A percentile compares a stretch with the other conserved stretches of the same genome.
These are phyloP conservation scores for Cyclotella kingstonii DNA, from an alignment of 108 stramenopile species.

Conservation along the genomic window DNA sequence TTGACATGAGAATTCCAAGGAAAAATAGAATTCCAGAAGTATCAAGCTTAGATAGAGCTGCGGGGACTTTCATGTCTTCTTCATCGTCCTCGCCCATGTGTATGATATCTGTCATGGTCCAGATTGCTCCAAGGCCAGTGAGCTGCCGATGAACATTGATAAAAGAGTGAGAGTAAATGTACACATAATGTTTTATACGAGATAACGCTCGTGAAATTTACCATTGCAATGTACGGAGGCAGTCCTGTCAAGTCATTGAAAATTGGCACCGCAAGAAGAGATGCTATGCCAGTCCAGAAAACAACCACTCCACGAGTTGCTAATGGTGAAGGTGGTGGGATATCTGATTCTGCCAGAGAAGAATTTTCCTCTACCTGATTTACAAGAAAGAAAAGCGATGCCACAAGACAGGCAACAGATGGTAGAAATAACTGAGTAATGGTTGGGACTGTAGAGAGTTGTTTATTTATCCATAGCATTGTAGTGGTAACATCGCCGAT, in stretches of 20 bases:
- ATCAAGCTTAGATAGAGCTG: slow-evolving; percentile 80
- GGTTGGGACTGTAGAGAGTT: slow-evolving; percentile 88
- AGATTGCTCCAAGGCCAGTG: slow-evolving; percentile 90
- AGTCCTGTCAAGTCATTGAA: slow-evolving; percentile 90
- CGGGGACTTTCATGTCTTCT: slow-evolving; percentile 75
- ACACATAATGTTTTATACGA: no score
- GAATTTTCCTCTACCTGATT: slow-evolving; percentile 81
- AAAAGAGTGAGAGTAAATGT: neutral
- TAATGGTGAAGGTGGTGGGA: slow-evolving; percentile 69
- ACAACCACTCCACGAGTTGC: slow-evolving; percentile 84
- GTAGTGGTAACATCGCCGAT: slow-evolving; percentile 96
- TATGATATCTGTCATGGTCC: slow-evolving; percentile 92
- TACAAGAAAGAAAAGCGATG: slow-evolving; percentile 79
- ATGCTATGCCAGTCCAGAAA: slow-evolving; percentile 85
- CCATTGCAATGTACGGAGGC: slow-evolving; percentile 93
- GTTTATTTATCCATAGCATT: slow-evolving; percentile 94
- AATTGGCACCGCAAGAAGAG: slow-evolving; percentile 82
- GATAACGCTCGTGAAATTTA: slow-evolving; percentile 7
- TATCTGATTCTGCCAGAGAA: slow-evolving; percentile 33
- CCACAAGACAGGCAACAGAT: slow-evolving; percentile 80
- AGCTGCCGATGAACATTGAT: slow-evolving; percentile 25
- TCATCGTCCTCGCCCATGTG: slow-evolving; percentile 91
- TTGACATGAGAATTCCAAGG: slow-evolving; percentile 93
- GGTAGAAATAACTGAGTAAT: slow-evolving; percentile 87
- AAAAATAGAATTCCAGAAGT: slow-evolving; percentile 92